phyloP scores from a whole-genome alignment of 441 rosid species.

The Bocquillonia castaneifolia region DNA sequence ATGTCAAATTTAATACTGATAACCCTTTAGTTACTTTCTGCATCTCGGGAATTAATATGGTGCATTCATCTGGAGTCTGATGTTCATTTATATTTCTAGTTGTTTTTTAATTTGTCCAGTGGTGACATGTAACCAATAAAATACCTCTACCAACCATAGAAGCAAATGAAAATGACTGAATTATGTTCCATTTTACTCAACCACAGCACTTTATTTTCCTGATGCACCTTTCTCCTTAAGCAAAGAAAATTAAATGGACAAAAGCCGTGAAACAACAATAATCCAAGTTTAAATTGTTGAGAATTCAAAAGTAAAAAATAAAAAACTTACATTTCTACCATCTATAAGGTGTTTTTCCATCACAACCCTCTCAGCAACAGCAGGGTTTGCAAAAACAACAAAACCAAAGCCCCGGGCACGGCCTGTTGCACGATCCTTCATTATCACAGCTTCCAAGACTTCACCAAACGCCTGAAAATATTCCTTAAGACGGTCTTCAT shows the following conservation, averaged over 20 bases:
- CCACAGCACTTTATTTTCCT: not conserved
- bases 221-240: not conserved
- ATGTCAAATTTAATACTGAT: not conserved
- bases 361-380: slow-evolving; percentile 83
- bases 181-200: slow-evolving; percentile 16
- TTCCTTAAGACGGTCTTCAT: slow-evolving; percentile 87
- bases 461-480: slow-evolving; percentile 81
- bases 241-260: slow-evolving; percentile 6
- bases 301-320: slow-evolving; percentile 6
- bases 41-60: slow-evolving; percentile 3
- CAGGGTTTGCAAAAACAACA: slow-evolving; percentile 83
- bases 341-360: slow-evolving; percentile 79
- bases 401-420: slow-evolving; percentile 99
- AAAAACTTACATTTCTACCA: slow-evolving; percentile 76
- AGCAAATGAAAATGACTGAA: not conserved
- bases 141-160: not conserved
- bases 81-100: not conserved
- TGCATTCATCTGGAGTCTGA: not conserved
- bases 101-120: slow-evolving; percentile 17
- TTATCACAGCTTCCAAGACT: slow-evolving; percentile 90
- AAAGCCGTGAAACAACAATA: slow-evolving; percentile 12
- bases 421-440: slow-evolving; percentile 98
- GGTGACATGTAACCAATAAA: slow-evolving; percentile 9
- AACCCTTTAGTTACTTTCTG: not conserved
- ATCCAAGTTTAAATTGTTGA: slow-evolving; percentile 9